These are phyloP conservation scores for Seiridium unicorne DNA, from an alignment of 2,329 filamentous ascomycete genomes.

Conservation along the genomic window DNA sequence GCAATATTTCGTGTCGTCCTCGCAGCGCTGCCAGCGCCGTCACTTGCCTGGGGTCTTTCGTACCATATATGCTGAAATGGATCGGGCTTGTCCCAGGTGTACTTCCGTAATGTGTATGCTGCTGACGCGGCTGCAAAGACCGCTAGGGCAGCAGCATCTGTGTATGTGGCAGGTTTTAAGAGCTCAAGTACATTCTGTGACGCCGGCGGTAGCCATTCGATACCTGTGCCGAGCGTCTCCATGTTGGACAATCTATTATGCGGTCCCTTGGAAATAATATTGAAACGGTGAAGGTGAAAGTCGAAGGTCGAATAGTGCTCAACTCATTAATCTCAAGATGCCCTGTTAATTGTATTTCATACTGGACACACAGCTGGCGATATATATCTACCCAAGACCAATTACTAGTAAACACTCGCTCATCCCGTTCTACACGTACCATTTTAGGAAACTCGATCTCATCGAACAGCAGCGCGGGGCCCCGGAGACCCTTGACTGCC, in stretches of 20 bases:
- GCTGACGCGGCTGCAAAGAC: constrained; percentile 23
- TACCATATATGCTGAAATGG: constrained; percentile 11
- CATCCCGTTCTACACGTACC: no score
- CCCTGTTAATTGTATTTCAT: no score
- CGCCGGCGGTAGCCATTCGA: not conserved
- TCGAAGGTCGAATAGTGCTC: no score
- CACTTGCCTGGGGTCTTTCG: constrained; percentile 11
- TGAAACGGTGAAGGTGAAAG: no score
- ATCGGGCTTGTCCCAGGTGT: constrained; percentile 10
- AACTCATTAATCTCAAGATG: no score
- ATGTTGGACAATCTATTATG: not conserved
- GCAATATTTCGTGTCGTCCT: constrained; percentile 3
- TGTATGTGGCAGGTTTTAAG: not conserved
- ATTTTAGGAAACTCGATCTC: no score
- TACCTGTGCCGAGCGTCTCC: not conserved
- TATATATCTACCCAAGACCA: no score
- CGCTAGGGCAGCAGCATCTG: constrained; percentile 10
- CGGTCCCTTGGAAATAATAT: no score
- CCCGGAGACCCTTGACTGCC: no score
- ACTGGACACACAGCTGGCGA: no score
- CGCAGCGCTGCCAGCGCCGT: not conserved
- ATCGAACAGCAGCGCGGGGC: no score
- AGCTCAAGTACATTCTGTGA: not conserved
- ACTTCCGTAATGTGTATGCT: constrained; percentile 25
- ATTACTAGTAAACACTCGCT: no score